Evolutionary conservation across 805 yeast genomes (phyloP), one percentile per base, ranked within the genome.

Genomic region (Kodamaea restingae): DNA sequence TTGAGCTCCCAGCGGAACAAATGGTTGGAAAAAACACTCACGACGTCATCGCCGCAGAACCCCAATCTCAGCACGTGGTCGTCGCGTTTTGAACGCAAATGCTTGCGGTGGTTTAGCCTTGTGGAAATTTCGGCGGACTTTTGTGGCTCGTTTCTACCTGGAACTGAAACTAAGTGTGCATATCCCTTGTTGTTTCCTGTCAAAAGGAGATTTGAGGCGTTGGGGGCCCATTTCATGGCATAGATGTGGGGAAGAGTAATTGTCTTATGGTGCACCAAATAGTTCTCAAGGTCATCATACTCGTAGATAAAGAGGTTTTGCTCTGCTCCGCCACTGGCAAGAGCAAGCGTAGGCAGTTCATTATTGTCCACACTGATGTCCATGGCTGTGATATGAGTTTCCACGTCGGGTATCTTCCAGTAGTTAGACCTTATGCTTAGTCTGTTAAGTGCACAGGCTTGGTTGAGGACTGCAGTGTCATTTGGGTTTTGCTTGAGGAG

Each of bases 101-200:
- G 88, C 48, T 80, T 81, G 36, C 73, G 65, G 62, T 88, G 96
- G 58, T 86, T 86, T 65, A 81, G 88, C 27, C 95, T 67, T 55
- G 80, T 84, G 45, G 83, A 63, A 15, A 88, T 82, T 55, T 80
- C 87, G 0, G 96, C 96, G 40, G 73, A 66, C 17, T 71, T 56
- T 15, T 61, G 56, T 2, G 51, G 71, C 4, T 62, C 65, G 22
- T 38, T 35, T 21, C 35, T 32, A 34, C 70, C 74, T 1, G 95
- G 93, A 7, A 88, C 69, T 12, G 82, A 66, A 3, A 86, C 76
- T 43, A 88, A 57, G 58, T 90, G 86, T 0, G 80, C 86, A 39
- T 74, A 63, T 2, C 96, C 96, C 42, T 78, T 76, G 37, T 72
- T 74, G 55, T 88, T 93, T 8, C 95, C 96, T 0, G 95, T 73